phyloP scores from a whole-genome alignment of 768 basidiomycete genomes.

The Leccinum longicurvipes region DNA sequence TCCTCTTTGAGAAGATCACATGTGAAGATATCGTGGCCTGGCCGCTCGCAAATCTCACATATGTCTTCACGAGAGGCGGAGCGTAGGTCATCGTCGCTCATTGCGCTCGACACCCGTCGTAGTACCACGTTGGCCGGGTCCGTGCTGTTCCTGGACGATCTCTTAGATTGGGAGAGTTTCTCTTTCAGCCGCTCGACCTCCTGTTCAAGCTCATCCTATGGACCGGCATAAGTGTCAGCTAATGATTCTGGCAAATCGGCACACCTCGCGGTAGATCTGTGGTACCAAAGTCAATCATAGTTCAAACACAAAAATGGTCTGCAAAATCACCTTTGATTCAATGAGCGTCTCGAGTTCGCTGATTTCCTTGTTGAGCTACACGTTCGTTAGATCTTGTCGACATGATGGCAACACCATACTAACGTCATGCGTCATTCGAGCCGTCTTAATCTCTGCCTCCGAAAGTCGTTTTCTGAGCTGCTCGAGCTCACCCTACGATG shows the following conservation, averaged over 20 bases:
- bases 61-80: conserved; percentile 38
- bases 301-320: not conserved
- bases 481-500: conserved; percentile 57
- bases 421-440: conserved; percentile 66
- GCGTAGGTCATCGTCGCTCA: conserved; percentile 22
- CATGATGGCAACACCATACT: conserved; percentile 20
- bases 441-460: conserved; percentile 74
- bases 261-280: conserved; percentile 82
- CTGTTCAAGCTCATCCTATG: conserved; percentile 80
- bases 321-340: conserved; percentile 75
- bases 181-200: conserved; percentile 77
- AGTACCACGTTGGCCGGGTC: conserved; percentile 36
- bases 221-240: conserved; percentile 12
- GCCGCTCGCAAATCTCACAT: conserved; percentile 85
- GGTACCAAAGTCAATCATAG: conserved; percentile 4
- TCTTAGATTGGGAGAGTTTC: conserved; percentile 58
- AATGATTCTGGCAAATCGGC: conserved; percentile 6
- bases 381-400: not conserved
- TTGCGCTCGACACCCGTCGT: conserved; percentile 18
- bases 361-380: conserved; percentile 86
- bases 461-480: conserved; percentile 65
- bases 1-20: conserved; percentile 73
- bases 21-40: conserved; percentile 83
- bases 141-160: conserved; percentile 46
- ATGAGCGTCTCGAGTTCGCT: conserved; percentile 88